phyloP scores from a whole-genome alignment of 2,329 filamentous ascomycete genomes.

The Mariannaea sp. region DNA sequence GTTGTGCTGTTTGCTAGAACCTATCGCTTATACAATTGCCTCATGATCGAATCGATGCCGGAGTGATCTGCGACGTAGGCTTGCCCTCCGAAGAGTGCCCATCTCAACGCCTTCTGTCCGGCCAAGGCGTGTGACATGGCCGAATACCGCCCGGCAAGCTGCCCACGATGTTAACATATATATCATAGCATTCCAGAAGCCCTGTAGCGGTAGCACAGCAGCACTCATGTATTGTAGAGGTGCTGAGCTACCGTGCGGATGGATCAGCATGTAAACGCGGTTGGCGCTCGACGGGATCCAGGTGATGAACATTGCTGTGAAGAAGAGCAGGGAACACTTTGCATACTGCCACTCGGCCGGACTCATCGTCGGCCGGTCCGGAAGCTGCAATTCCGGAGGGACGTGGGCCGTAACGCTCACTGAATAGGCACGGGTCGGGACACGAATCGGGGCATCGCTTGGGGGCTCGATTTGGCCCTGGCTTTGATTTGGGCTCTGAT shows the following conservation, averaged over 20 bases:
- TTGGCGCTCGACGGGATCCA: conserved; percentile 77
- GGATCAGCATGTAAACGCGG: conserved; percentile 66
- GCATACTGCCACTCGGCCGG: conserved; percentile 67
- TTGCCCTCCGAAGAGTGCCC: no score
- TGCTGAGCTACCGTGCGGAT: conserved; percentile 54
- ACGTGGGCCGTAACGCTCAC: conserved; percentile 54
- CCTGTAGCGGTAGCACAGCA: conserved; percentile 75
- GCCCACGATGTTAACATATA: conserved; percentile 68
- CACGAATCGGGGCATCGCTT: no score
- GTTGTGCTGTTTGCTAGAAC: neutral
- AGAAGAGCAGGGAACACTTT: conserved; percentile 69
- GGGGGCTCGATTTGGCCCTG: no score
- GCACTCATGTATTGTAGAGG: conserved; percentile 68
- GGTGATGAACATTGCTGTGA: conserved; percentile 66
- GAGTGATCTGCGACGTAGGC: neutral
- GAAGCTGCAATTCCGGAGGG: conserved; percentile 45
- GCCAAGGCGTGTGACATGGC: neutral
- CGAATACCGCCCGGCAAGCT: neutral
- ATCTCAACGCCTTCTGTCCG: neutral
- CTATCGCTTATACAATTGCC: neutral
- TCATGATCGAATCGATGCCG: neutral
- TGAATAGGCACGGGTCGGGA: neutral
- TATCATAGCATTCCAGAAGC: conserved; percentile 77
- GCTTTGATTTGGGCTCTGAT: no score
- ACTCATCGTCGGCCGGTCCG: conserved; percentile 38